Conservation (phyloP, 768 basidiomycete genomes). For the Suillus alpinus region DNA sequence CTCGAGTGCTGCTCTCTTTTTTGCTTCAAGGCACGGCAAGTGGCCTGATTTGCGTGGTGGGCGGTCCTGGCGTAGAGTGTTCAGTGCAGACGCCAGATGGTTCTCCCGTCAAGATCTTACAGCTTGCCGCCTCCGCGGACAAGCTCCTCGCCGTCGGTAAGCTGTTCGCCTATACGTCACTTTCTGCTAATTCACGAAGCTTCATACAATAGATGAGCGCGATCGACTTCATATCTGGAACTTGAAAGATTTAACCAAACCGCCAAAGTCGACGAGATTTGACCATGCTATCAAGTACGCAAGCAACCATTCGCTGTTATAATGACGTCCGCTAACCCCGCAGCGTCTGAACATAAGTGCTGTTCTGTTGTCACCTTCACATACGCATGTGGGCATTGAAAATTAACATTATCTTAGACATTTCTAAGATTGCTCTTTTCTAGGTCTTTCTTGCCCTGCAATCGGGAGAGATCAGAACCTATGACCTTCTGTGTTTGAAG, state of each 20-base stretch:
- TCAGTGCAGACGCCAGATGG: constrained; percentile 46
- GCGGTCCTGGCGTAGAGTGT: constrained; percentile 61
- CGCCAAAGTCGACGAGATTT: constrained; percentile 50
- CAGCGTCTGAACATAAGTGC: constrained; percentile 31
- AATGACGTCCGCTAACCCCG: background rate
- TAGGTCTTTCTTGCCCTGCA: constrained; percentile 49
- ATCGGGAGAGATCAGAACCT: constrained; percentile 65
- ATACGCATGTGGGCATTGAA: constrained; percentile 59
- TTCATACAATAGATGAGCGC: constrained; percentile 42
- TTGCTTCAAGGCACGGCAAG: constrained; percentile 51
- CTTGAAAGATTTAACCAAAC: constrained; percentile 47
- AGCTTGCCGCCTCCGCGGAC: constrained; percentile 53
- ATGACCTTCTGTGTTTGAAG: constrained; percentile 67
- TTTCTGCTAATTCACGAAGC: background rate
- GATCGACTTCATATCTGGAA: constrained; percentile 62
- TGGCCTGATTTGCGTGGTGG: constrained; percentile 67
- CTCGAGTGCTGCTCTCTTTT: background rate
- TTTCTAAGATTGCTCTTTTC: background rate
- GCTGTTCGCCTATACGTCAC: constrained; percentile 5
- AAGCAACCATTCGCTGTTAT: constrained; percentile 1
- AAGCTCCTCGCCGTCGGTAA: constrained; percentile 64
- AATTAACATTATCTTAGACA: constrained; percentile 7
- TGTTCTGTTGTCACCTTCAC: constrained; percentile 62
- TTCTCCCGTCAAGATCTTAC: constrained; percentile 54
- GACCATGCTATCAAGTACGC: constrained; percentile 40